Conservation (phyloP, 2,329 filamentous ascomycete genomes). For the Colletotrichum sp. region DNA sequence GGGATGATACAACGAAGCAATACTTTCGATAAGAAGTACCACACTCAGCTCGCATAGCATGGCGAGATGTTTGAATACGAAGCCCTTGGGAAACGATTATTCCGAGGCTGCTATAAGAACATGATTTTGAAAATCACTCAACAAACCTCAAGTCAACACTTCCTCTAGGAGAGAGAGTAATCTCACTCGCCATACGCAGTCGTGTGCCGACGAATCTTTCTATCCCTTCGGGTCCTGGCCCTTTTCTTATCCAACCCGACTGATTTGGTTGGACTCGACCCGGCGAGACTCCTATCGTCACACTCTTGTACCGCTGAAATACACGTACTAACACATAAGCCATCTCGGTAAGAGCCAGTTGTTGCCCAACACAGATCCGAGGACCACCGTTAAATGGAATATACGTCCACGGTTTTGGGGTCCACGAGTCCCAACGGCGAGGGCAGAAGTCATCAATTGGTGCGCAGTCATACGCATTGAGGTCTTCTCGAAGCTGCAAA, state of each 20-base stretch:
- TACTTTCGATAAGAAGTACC: no score
- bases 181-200: background rate
- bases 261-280: background rate
- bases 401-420: slow-evolving; percentile 55
- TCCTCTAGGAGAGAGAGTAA: background rate
- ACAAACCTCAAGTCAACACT: background rate
- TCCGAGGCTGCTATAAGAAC: background rate
- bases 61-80: no score
- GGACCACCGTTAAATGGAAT: slow-evolving; percentile 59
- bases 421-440: slow-evolving; percentile 55
- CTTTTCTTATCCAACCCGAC: background rate
- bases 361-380: slow-evolving; percentile 44
- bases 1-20: no score
- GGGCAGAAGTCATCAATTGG: slow-evolving; percentile 34
- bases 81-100: no score
- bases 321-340: background rate
- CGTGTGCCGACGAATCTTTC: background rate
- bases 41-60: no score
- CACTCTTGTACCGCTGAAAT: slow-evolving; percentile 33
- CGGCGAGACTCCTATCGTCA: background rate
- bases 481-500: background rate
- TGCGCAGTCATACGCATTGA: slow-evolving; percentile 22
- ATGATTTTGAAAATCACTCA: background rate
- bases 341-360: background rate
- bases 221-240: background rate